Conservation (phyloP, 768 basidiomycete genomes). For the Pisolithus sp. region DNA sequence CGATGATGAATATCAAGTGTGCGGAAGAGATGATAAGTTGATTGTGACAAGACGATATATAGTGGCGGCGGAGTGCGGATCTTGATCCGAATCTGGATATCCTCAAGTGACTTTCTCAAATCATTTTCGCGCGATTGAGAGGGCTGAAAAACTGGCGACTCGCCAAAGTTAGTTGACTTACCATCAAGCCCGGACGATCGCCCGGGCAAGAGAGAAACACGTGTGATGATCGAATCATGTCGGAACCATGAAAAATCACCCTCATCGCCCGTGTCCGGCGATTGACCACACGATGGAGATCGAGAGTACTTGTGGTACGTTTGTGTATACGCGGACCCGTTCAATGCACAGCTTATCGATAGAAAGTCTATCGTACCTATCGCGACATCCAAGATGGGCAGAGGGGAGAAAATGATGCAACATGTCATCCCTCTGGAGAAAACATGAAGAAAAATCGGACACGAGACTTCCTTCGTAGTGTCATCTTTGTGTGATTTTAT, state of each 20-base stretch:
- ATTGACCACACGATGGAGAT: too few species aligned
- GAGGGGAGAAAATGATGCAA: constrained; percentile 10
- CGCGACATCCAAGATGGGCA: constrained; percentile 8
- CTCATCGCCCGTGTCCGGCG: too few species aligned
- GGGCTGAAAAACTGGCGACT: background rate
- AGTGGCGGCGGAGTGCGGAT: constrained; percentile 61
- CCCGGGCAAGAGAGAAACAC: background rate
- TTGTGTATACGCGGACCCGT: background rate
- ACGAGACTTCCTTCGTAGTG: background rate
- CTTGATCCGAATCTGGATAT: constrained; percentile 57
- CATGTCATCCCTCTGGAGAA: constrained; percentile 6
- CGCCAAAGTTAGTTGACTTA: background rate
- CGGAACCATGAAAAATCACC: too few species aligned
- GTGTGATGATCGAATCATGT: background rate
- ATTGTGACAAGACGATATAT: constrained; percentile 25
- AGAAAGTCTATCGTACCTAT: constrained; percentile 19
- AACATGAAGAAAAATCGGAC: background rate
- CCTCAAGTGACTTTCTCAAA: background rate
- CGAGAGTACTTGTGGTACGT: too few species aligned
- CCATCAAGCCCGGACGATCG: background rate
- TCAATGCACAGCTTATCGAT: constrained; percentile 15
- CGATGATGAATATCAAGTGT: constrained; percentile 23
- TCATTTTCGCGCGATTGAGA: background rate
- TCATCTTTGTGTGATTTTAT: constrained; percentile 6
- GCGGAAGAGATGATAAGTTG: constrained; percentile 2